Conservation (phyloP, 108 stramenopile species). For the Aureococcus anophagefferens region DNA sequence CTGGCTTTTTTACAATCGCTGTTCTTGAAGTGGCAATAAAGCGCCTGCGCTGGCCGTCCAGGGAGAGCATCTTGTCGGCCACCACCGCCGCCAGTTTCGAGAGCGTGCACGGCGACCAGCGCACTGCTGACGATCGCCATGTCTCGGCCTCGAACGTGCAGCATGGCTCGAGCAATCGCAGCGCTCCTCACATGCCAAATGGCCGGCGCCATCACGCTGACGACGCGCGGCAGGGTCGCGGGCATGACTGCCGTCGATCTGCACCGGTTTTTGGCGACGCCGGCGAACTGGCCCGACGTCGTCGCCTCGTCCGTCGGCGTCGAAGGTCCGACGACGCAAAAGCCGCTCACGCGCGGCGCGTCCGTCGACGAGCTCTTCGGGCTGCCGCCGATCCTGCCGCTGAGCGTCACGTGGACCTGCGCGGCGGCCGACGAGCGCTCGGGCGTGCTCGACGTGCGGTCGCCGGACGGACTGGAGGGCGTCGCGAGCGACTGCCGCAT, state of each 20-base stretch:
- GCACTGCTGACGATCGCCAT: too few relatives aligned
- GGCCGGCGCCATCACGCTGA: neutral
- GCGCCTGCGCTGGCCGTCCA: too few relatives aligned
- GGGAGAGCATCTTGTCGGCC: too few relatives aligned
- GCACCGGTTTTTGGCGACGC: conserved; percentile 22
- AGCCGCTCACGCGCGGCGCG: conserved; percentile 13
- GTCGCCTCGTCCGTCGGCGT: neutral
- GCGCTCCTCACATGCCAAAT: too few relatives aligned
- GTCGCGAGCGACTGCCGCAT: conserved; percentile 38
- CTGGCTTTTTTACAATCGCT: too few relatives aligned
- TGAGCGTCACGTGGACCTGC: conserved; percentile 38
- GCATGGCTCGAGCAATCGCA: too few relatives aligned
- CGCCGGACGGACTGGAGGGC: conserved; percentile 24
- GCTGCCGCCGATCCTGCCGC: conserved; percentile 27
- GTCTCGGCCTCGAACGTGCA: too few relatives aligned
- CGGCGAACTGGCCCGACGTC: conserved; percentile 23
- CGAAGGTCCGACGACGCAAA: neutral
- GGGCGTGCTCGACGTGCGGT: conserved; percentile 25
- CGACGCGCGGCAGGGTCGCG: neutral
- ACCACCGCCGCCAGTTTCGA: too few relatives aligned
- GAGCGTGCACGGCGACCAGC: too few relatives aligned
- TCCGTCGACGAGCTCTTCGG: conserved; percentile 41
- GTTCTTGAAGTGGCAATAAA: too few relatives aligned
- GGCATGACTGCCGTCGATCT: neutral
- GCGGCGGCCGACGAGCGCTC: conserved; percentile 4